Percentiles rank a stretch among this genome's conserved stretches.
These are phyloP conservation scores for Picea glauca DNA, from an alignment of 75 land plant species.

Conservation along the genomic window DNA sequence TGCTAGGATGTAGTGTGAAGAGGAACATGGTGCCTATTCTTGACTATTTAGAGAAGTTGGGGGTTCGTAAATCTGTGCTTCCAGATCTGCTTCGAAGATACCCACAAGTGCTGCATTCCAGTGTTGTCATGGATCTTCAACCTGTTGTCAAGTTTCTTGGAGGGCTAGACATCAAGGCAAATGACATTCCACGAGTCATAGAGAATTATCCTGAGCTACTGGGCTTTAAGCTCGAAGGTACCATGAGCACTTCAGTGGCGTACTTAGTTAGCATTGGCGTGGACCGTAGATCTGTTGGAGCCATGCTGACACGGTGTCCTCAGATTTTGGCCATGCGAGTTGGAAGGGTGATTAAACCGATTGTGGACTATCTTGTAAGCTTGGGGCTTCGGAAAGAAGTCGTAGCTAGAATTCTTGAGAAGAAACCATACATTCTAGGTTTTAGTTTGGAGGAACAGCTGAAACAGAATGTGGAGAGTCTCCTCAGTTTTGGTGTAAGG, in stretches of 20 bases:
- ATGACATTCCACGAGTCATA: conserved; percentile 63
- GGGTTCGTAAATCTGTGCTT: conserved; percentile 49
- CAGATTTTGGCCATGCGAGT: conserved; percentile 87
- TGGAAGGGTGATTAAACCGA: conserved; percentile 80
- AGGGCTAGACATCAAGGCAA: conserved; percentile 67
- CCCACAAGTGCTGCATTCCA: conserved; percentile 78
- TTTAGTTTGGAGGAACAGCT: conserved; percentile 44
- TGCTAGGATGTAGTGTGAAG: conserved; percentile 93
- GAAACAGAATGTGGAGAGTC: no score
- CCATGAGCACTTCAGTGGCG: conserved; percentile 85
- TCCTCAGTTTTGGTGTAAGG: no score
- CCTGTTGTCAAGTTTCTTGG: conserved; percentile 72
- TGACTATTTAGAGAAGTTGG: conserved; percentile 72
- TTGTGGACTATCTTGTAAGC: conserved; percentile 67
- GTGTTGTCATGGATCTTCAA: conserved; percentile 68
- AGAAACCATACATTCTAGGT: conserved; percentile 69
- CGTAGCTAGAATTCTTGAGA: conserved; percentile 81
- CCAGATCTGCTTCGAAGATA: conserved; percentile 60
- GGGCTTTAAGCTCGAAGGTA: conserved; percentile 86
- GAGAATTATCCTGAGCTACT: conserved; percentile 77
- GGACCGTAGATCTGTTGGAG: conserved; percentile 33
- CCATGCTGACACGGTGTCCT: conserved; percentile 64
- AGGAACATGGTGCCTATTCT: conserved; percentile 83
- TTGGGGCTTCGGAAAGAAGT: conserved; percentile 65
- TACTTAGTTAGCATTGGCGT: conserved; percentile 72